A percentile compares a stretch with the other conserved stretches of the same genome.
phyloP scores from a whole-genome alignment of 106 monocot species.

The Ottelia alismoides region DNA sequence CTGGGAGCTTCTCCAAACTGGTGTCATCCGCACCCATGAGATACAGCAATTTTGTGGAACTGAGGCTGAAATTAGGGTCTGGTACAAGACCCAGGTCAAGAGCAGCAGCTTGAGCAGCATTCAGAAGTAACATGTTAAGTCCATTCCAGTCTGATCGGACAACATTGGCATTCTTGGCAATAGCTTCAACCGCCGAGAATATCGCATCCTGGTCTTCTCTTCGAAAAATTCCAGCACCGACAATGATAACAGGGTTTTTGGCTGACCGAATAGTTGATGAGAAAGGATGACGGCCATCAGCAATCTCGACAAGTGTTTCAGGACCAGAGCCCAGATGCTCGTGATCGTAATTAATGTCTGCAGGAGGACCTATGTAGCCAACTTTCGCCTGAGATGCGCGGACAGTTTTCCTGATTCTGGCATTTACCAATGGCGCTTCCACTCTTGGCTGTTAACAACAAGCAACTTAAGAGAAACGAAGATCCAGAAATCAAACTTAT shows the following conservation, averaged over 20 bases:
- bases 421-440: constrained; percentile 98
- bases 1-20: constrained; percentile 42
- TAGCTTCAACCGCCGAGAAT: constrained; percentile 43
- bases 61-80: constrained; percentile 29
- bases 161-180: constrained; percentile 49
- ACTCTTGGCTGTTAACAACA: constrained; percentile 55
- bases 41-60: constrained; percentile 71
- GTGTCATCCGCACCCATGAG: constrained; percentile 92
- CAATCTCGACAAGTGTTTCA: constrained; percentile 69
- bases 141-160: constrained; percentile 76
- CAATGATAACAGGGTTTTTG: constrained; percentile 79
- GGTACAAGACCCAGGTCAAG: constrained; percentile 85
- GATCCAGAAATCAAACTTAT: too few relatives aligned
- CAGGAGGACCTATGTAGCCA: constrained; percentile 76
- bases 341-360: constrained; percentile 85
- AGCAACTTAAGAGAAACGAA: neutral
- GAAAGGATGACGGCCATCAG: constrained; percentile 89
- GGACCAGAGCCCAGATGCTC: constrained; percentile 81
- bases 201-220: constrained; percentile 75
- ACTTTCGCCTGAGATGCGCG: constrained; percentile 80
- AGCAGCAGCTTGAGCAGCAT: constrained; percentile 91
- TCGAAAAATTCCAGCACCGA: constrained; percentile 63
- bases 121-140: constrained; percentile 67
- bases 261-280: constrained; percentile 58
- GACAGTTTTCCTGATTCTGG: constrained; percentile 83